Conservation (phyloP, 2,329 filamentous ascomycete genomes). For the Fusarium udum region DNA sequence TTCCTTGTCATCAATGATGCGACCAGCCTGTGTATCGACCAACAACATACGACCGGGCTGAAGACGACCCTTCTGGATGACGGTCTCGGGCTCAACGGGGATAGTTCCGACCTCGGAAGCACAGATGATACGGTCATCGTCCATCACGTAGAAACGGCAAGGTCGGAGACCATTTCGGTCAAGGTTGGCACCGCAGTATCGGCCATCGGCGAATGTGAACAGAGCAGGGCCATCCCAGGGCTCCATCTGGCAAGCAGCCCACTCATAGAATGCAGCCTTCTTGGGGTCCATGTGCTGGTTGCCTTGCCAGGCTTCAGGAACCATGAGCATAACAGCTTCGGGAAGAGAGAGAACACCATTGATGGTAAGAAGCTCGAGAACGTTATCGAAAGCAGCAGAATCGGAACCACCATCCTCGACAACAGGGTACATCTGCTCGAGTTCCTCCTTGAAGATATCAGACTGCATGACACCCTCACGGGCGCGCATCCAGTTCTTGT, state of each 20-base stretch:
- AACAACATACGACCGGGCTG: slow-evolving; percentile 96
- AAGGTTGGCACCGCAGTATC: slow-evolving; percentile 96
- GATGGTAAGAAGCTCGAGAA: slow-evolving; percentile 91
- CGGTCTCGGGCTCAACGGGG: slow-evolving; percentile 85
- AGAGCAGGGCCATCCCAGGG: slow-evolving; percentile 97
- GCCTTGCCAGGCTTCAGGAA: slow-evolving; percentile 97
- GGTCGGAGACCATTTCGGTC: slow-evolving; percentile 95
- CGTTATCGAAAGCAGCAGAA: slow-evolving; percentile 97
- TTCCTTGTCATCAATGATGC: slow-evolving; percentile 94
- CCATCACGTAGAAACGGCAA: slow-evolving; percentile 96
- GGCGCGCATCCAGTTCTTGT: slow-evolving; percentile 99
- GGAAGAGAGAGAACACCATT: slow-evolving; percentile 95
- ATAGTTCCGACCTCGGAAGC: slow-evolving; percentile 97
- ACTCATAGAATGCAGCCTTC: slow-evolving; percentile 98
- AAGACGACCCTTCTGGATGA: slow-evolving; percentile 91
- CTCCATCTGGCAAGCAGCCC: slow-evolving; percentile 99
- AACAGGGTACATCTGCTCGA: slow-evolving; percentile 90
- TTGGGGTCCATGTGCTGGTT: slow-evolving; percentile 91
- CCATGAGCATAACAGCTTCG: slow-evolving; percentile 98
- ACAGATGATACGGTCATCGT: slow-evolving; percentile 96
- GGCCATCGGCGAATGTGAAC: slow-evolving; percentile 95
- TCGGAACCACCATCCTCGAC: slow-evolving; percentile 97
- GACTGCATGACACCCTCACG: slow-evolving; percentile 95
- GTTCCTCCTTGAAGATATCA: slow-evolving; percentile 89
- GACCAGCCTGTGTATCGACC: slow-evolving; percentile 87